Evolutionary conservation across 2,329 filamentous ascomycete genomes (phyloP).

Genomic region (Myriosclerotinia curreyana): DNA sequence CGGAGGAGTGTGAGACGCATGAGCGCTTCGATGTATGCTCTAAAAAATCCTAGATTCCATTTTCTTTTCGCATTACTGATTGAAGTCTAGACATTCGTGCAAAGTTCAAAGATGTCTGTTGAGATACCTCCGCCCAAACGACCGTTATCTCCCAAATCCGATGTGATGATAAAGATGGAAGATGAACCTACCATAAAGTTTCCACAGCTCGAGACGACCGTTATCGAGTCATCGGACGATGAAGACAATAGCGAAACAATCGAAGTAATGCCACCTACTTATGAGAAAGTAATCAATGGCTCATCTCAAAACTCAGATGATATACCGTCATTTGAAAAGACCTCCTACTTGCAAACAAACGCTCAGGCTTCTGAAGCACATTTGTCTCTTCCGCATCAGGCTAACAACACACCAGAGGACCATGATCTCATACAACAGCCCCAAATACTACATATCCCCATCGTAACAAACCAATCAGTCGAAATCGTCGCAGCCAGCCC

Average conservation of each 20-base stretch:
- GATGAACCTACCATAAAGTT: neutral
- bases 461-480: neutral
- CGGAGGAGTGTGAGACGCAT: neutral
- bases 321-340: neutral
- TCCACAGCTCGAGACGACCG: neutral
- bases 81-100: neutral
- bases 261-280: neutral
- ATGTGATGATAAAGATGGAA: constrained; percentile 10
- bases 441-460: neutral
- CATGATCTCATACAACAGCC: neutral
- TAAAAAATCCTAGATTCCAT: neutral
- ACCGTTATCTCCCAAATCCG: neutral
- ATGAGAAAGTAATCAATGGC: neutral
- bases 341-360: neutral
- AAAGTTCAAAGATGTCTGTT: neutral
- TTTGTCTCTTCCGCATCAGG: neutral
- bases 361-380: neutral
- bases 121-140: neutral
- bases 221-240: neutral
- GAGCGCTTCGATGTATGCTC: neutral
- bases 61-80: neutral
- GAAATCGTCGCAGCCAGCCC: neutral
- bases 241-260: neutral
- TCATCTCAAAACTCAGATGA: neutral
- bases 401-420: neutral